phyloP scores from a whole-genome alignment of 1,139 yeast genomes.

The Ashbya aceris region DNA sequence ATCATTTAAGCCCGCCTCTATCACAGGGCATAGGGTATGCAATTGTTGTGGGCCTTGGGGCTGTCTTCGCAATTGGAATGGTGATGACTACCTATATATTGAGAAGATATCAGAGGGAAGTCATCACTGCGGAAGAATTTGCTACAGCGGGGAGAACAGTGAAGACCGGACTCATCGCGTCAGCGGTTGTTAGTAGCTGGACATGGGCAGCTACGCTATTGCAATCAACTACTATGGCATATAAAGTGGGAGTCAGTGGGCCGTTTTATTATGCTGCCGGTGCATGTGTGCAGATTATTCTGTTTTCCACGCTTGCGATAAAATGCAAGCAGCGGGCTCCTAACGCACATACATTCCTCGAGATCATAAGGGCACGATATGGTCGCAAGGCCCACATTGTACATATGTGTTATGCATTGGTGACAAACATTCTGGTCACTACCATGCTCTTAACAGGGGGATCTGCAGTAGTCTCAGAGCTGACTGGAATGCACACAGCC shows the following conservation, averaged over 20 bases:
- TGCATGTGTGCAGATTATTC: constrained; percentile 57
- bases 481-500: constrained; percentile 75
- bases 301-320: constrained; percentile 66
- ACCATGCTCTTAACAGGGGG: constrained; percentile 86
- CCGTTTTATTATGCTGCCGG: constrained; percentile 71
- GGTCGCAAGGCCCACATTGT: constrained; percentile 63
- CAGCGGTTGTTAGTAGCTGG: constrained; percentile 89
- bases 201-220: constrained; percentile 88
- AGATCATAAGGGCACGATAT: constrained; percentile 57
- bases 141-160: constrained; percentile 83
- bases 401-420: constrained; percentile 67
- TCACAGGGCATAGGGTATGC: constrained; percentile 89
- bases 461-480: constrained; percentile 62
- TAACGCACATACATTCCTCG: constrained; percentile 67
- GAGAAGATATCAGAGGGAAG: constrained; percentile 67
- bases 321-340: constrained; percentile 68
- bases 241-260: constrained; percentile 68
- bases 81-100: constrained; percentile 59
- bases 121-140: constrained; percentile 82
- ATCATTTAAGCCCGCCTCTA: constrained; percentile 29
- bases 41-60: constrained; percentile 79
- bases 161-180: constrained; percentile 68
- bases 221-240: constrained; percentile 70
- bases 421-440: constrained; percentile 80
- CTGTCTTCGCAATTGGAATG: constrained; percentile 75